Percentiles rank a stretch among this genome's conserved stretches.
phyloP scores from a whole-genome alignment of 768 basidiomycete species.

The Podaxis sp. region DNA sequence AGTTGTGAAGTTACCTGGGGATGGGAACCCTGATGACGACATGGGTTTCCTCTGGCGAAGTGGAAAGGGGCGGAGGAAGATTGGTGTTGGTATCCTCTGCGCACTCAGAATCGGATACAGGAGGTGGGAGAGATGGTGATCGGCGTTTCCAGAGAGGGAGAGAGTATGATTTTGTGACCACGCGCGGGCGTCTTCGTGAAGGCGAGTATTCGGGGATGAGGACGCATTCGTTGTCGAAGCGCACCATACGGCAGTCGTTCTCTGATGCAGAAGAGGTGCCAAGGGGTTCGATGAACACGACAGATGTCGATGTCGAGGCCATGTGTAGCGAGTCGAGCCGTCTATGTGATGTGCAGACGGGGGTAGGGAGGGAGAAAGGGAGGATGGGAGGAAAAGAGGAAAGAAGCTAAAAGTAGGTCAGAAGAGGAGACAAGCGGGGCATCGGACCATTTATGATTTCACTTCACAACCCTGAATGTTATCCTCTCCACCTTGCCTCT shows the following conservation, averaged over 20 bases:
- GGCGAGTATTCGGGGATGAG: constrained; percentile 63
- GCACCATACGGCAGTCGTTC: constrained; percentile 41
- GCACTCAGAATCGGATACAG: constrained; percentile 1
- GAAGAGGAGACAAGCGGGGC: neutral
- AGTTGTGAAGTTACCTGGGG: constrained; percentile 50
- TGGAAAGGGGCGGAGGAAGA: constrained; percentile 9
- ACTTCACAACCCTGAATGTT: neutral
- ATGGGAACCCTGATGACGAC: constrained; percentile 62
- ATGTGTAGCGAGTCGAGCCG: neutral
- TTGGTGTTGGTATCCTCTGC: constrained; percentile 16
- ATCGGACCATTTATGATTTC: constrained; percentile 14
- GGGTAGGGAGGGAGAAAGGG: neutral
- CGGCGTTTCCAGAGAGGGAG: constrained; percentile 58
- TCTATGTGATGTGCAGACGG: neutral
- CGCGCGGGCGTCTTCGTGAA: constrained; percentile 41
- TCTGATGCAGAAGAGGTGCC: neutral
- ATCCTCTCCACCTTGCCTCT: neutral
- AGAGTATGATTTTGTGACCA: constrained; percentile 66
- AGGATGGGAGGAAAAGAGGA: neutral
- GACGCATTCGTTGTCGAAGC: constrained; percentile 73
- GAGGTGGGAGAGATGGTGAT: neutral
- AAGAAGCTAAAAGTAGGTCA: neutral
- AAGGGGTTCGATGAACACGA: constrained; percentile 3
- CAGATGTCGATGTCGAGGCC: constrained; percentile 2
- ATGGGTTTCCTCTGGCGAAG: constrained; percentile 37